A percentile compares a stretch with the other conserved stretches of the same genome.
Conservation (phyloP, 805 yeast genomes). For the Starmerella gropengiesseri region DNA sequence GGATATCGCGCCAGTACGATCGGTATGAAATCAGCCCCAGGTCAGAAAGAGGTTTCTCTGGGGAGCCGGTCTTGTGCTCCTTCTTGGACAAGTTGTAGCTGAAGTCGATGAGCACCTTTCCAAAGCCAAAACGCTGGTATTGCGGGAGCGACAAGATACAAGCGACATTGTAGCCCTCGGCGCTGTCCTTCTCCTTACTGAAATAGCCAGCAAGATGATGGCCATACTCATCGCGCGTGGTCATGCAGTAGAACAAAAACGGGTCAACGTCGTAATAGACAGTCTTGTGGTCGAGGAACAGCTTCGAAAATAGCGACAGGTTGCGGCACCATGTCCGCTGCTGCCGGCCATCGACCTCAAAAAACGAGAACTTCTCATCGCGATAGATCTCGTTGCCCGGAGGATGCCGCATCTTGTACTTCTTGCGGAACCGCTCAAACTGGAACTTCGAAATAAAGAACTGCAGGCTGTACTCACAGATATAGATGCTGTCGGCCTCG, state of each 20-base stretch:
- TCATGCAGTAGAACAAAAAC: slow-evolving; percentile 91
- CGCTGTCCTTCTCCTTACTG: slow-evolving; percentile 92
- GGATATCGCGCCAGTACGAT: slow-evolving; percentile 91
- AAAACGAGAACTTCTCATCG: slow-evolving; percentile 84
- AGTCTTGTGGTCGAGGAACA: slow-evolving; percentile 91
- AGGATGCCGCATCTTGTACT: slow-evolving; percentile 85
- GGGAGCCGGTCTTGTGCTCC: slow-evolving; percentile 88
- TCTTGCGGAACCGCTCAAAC: slow-evolving; percentile 80
- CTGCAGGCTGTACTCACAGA: slow-evolving; percentile 81
- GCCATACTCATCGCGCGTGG: slow-evolving; percentile 75
- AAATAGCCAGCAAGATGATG: slow-evolving; percentile 95
- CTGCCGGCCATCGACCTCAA: slow-evolving; percentile 93
- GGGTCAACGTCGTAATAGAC: slow-evolving; percentile 97
- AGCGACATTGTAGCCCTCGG: slow-evolving; percentile 91
- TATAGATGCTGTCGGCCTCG: slow-evolving; percentile 79
- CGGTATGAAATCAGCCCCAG: slow-evolving; percentile 86
- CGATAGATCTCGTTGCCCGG: slow-evolving; percentile 97
- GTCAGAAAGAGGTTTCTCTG: slow-evolving; percentile 94
- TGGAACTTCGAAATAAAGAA: slow-evolving; percentile 84
- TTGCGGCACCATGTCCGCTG: slow-evolving; percentile 98
- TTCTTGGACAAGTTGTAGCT: slow-evolving; percentile 81
- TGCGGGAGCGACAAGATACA: slow-evolving; percentile 94
- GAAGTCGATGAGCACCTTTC: slow-evolving; percentile 82
- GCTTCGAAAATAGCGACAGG: slow-evolving; percentile 75
- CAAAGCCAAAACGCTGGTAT: slow-evolving; percentile 91